Evolutionary conservation across 2,329 filamentous ascomycete genomes (phyloP), one percentile per base, ranked within the genome.

Genomic region (Spiromastix sp.): DNA sequence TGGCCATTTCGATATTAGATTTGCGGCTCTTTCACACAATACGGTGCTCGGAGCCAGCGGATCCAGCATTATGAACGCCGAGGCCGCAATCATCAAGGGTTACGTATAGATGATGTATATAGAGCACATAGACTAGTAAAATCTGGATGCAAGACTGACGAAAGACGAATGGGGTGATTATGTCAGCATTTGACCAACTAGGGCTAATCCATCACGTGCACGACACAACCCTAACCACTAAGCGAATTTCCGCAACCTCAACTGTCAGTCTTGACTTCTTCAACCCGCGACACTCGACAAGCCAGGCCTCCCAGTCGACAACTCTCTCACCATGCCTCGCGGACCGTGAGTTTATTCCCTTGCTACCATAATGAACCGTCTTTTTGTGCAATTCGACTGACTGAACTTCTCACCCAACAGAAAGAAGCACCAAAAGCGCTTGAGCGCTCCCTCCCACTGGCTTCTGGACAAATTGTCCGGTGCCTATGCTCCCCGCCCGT

Each of bases 381-480:
- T 5, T 2, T 21, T 4, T 13, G 11, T 12, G 21, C 26, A n/a
- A 20, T 29, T 5, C 22, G 16, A 15, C 36, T 28, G 25, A 31
- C 17, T 26, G 18, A 13, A 24, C 9, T 34, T 25, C 32, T 13
- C 52, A 18, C 46, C 46, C 46, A 50, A 60, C 62, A 87, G 82
- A 71, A 93, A 91, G 79, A 95, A 95, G 83, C 91, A 98, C 74
- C 89, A 96, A 73, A 96, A 98, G 87, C 87, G 91, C 77, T 79
- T 96, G 66, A 91, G 84, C 72, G 91, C 91, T 67, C 91, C 91
- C 65, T 93, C 84, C 68, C 91, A 96, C 82, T 98, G 91, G 91
- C 85, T 98, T 66, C 77, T 98, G 68, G 91, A 98, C 85, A 98
- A 98, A 73, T 79, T 98, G 66, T 94, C 86, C 69, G 91, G 91